Conservation (phyloP, 1,139 yeast species). For the Geotrichum citri-aurantii region DNA sequence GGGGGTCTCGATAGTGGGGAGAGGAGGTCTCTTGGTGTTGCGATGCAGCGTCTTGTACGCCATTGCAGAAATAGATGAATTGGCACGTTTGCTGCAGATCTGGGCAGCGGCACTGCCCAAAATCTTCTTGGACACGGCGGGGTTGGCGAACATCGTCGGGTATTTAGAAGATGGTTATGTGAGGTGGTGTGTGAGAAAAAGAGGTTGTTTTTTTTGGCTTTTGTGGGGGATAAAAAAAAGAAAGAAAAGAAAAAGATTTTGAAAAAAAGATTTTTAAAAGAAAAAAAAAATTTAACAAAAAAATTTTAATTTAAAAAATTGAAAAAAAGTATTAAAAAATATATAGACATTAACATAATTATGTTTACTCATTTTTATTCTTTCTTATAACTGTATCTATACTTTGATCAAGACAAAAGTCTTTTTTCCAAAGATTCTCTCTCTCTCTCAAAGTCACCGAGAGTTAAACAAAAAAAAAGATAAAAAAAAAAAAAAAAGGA, state of each 20-base stretch:
- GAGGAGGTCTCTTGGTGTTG: slow-evolving; percentile 79
- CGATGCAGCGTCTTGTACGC: slow-evolving; percentile 86
- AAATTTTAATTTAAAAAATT: background rate
- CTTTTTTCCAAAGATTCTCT: no score
- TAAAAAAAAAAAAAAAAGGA: background rate
- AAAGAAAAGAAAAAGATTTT: background rate
- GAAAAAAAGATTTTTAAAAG: background rate
- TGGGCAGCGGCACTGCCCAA: slow-evolving; percentile 10
- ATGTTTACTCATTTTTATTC: no score
- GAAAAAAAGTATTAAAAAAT: no score
- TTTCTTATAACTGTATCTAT: no score
- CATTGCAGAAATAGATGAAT: slow-evolving; percentile 77
- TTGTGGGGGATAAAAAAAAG: background rate
- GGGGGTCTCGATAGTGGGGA: slow-evolving; percentile 94
- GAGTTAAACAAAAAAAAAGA: background rate
- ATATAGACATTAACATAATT: no score
- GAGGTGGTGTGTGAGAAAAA: background rate
- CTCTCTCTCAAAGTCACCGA: no score
- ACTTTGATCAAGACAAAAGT: no score
- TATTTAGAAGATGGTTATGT: background rate
- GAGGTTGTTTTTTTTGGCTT: no score
- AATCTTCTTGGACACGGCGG: slow-evolving; percentile 11
- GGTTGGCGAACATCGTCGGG: slow-evolving; percentile 11
- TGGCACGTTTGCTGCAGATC: slow-evolving; percentile 6
- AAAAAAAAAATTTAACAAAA: background rate